phyloP scores from a whole-genome alignment of 2,329 filamentous ascomycete species.

The Xylaria digitata region DNA sequence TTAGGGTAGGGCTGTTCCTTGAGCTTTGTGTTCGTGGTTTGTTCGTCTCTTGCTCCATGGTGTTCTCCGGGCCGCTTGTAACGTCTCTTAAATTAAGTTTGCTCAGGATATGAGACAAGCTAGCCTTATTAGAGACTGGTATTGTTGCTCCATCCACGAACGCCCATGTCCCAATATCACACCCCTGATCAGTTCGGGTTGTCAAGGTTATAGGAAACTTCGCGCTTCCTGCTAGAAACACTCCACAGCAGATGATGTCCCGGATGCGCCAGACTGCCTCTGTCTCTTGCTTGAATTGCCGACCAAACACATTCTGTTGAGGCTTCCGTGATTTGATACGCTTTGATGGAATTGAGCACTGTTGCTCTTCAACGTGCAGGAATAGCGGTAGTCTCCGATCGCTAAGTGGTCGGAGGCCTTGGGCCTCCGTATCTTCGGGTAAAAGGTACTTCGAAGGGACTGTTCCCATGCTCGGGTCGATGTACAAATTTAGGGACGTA shows the following conservation, averaged over 20 bases:
- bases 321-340: conserved; percentile 56
- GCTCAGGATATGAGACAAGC: conserved; percentile 42
- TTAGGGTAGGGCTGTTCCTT: not conserved
- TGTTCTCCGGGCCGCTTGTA: conserved; percentile 29
- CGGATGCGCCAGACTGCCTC: conserved; percentile 61
- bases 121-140: conserved; percentile 35
- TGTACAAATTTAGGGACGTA: conserved; percentile 61
- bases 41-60: conserved; percentile 14
- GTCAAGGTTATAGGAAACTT: conserved; percentile 54
- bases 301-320: conserved; percentile 50
- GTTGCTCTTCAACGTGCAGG: conserved; percentile 41
- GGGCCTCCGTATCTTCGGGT: conserved; percentile 57
- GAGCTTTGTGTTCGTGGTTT: not conserved
- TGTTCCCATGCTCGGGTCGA: conserved; percentile 51
- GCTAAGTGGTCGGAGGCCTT: conserved; percentile 47
- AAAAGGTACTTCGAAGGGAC: conserved; percentile 61
- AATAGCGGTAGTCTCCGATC: conserved; percentile 48
- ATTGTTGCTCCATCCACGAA: conserved; percentile 41
- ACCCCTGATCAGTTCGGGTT: conserved; percentile 37
- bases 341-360: conserved; percentile 43
- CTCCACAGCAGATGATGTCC: conserved; percentile 61
- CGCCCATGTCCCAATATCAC: conserved; percentile 44
- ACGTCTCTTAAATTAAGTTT: conserved; percentile 42
- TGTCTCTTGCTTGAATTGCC: conserved; percentile 49
- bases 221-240: conserved; percentile 58